phyloP scores from a whole-genome alignment of 2,329 filamentous ascomycete species.

The Dactylonectria estremocensis region DNA sequence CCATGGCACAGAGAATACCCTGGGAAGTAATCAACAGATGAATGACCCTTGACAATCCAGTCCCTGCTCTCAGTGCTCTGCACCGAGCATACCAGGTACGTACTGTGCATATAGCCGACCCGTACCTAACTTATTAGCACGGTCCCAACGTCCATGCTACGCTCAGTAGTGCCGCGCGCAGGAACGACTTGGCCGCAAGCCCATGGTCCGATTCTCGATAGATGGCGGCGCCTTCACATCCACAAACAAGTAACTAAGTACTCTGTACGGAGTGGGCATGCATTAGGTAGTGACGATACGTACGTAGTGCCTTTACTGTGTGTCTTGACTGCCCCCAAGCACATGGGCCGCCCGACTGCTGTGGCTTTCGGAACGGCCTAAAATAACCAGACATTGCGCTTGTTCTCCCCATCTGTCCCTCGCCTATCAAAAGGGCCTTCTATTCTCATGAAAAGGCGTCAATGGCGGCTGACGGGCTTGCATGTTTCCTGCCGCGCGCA shows the following conservation, averaged over 20 bases:
- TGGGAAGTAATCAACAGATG: background rate
- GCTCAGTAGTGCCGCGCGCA: background rate
- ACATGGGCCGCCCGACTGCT: background rate
- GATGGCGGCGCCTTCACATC: background rate
- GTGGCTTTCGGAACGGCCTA: background rate
- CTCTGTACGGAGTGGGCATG: too few relatives aligned
- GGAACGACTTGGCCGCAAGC: background rate
- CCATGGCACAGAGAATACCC: background rate
- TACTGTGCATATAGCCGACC: background rate
- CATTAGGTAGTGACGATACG: too few relatives aligned
- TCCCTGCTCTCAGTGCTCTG: constrained; percentile 13
- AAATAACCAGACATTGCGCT: background rate
- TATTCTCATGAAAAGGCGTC: too few relatives aligned
- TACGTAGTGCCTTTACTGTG: constrained; percentile 3
- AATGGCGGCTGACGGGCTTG: background rate
- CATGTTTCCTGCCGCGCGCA: constrained; percentile 13
- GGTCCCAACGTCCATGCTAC: background rate
- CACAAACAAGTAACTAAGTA: background rate
- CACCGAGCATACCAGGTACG: background rate
- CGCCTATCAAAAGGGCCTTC: background rate
- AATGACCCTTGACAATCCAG: background rate
- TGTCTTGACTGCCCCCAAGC: background rate
- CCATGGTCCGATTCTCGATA: constrained; percentile 21
- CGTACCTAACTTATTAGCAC: too few relatives aligned
- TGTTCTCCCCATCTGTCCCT: background rate